phyloP scores from a whole-genome alignment of 2,329 filamentous ascomycete species.

The Penicillium italicum region DNA sequence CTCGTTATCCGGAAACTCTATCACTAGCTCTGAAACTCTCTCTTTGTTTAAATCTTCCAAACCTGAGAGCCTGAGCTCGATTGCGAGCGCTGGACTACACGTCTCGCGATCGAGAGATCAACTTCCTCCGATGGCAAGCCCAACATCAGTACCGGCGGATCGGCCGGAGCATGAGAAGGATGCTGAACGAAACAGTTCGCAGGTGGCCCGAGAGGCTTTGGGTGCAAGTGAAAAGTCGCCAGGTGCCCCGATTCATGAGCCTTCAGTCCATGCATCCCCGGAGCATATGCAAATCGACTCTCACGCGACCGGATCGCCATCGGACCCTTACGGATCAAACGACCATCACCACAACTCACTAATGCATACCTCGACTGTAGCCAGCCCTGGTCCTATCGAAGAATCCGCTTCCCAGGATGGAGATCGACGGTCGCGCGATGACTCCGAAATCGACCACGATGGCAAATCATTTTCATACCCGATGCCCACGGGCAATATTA shows the following conservation, averaged over 20 bases:
- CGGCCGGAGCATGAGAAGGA: constrained; percentile 34
- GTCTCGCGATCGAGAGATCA: constrained; percentile 38
- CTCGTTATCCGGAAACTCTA: constrained; percentile 31
- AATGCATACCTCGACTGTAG: constrained; percentile 48
- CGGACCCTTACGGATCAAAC: constrained; percentile 48
- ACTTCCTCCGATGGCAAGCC: constrained; percentile 41
- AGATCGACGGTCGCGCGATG: constrained; percentile 39
- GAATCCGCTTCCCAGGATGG: constrained; percentile 44
- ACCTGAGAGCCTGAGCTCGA: constrained; percentile 39
- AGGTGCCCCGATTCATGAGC: constrained; percentile 43
- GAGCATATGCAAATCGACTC: constrained; percentile 46
- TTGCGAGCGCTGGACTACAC: constrained; percentile 43
- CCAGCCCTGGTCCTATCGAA: constrained; percentile 47
- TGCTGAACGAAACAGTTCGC: constrained; percentile 36
- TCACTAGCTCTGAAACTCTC: constrained; percentile 32
- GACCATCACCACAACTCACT: constrained; percentile 52
- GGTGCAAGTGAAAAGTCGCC: constrained; percentile 38
- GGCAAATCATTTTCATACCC: constrained; percentile 62
- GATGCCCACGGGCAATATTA: constrained; percentile 50
- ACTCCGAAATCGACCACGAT: constrained; percentile 39
- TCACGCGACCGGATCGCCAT: constrained; percentile 47
- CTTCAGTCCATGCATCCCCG: constrained; percentile 47
- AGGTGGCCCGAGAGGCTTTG: constrained; percentile 43
- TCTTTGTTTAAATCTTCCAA: constrained; percentile 37
- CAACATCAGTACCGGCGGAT: constrained; percentile 51